Percentiles rank a stretch among this genome's conserved stretches.
Conservation (phyloP, 768 basidiomycete genomes). For the Megacollybia marginata region DNA sequence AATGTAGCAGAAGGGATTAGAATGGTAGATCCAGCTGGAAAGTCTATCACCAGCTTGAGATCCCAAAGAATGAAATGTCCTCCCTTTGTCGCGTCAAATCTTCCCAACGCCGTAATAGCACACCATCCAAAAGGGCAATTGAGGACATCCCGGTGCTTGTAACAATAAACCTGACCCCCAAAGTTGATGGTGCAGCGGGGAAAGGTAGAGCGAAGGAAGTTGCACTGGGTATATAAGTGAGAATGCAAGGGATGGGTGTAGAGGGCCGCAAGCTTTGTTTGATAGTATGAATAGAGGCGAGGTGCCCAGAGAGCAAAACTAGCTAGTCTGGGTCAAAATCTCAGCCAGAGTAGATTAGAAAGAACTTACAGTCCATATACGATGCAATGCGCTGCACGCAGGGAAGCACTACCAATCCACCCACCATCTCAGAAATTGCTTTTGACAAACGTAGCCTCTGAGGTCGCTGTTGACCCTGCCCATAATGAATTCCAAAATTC, state of each 20-base stretch:
- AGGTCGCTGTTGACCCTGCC: conserved; percentile 11
- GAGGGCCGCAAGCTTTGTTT: not conserved
- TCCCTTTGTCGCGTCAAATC: conserved; percentile 18
- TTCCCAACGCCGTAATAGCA: conserved; percentile 20
- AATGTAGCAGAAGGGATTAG: conserved; percentile 22
- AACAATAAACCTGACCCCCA: conserved; percentile 2
- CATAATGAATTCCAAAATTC: conserved; percentile 11
- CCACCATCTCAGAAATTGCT: not conserved
- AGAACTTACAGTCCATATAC: conserved; percentile 9
- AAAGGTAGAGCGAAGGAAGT: conserved; percentile 16
- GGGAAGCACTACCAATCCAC: not conserved
- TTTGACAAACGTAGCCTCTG: not conserved
- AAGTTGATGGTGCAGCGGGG: too few species aligned
- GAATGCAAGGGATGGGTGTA: too few species aligned
- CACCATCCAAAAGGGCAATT: conserved; percentile 27
- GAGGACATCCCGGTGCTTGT: conserved; percentile 16
- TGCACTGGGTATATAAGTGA: not conserved
- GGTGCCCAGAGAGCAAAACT: conserved; percentile 9
- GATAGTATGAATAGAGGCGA: conserved; percentile 6
- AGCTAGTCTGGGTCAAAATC: too few species aligned
- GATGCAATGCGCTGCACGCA: conserved; percentile 5
- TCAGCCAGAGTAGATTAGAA: not conserved
- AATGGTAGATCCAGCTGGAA: too few species aligned
- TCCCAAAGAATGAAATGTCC: conserved; percentile 26
- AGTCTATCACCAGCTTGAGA: conserved; percentile 15